Evolutionary conservation across 768 basidiomycete genomes (phyloP).

Genomic region (Suillus plorans): DNA sequence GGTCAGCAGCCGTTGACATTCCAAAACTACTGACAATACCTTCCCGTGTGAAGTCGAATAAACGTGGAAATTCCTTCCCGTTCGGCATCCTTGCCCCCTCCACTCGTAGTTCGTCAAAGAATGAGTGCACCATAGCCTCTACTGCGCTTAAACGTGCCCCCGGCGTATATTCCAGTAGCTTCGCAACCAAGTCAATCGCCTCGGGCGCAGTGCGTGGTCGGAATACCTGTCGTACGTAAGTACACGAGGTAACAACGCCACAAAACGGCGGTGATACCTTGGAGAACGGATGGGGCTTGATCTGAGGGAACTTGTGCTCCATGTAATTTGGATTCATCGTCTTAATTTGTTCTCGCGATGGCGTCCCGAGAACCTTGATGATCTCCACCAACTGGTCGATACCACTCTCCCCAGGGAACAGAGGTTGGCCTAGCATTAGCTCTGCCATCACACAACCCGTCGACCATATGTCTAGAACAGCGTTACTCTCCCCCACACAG

Average conservation of each 20-base stretch:
- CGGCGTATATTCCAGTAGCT: constrained; percentile 97
- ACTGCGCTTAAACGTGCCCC: constrained; percentile 86
- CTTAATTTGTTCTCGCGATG: constrained; percentile 99
- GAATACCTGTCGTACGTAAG: constrained; percentile 70
- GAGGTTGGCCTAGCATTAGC: constrained; percentile 96
- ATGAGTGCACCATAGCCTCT: constrained; percentile 90
- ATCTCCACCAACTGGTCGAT: constrained; percentile 99
- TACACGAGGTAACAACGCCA: constrained; percentile 9
- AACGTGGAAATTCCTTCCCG: constrained; percentile 89
- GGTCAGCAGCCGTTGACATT: constrained; percentile 3
- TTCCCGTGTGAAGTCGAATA: constrained; percentile 96
- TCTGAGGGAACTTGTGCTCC: constrained; percentile 99
- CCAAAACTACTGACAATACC: constrained; percentile 50
- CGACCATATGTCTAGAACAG: constrained; percentile 88
- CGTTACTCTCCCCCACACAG: constrained; percentile 8
- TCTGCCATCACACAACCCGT: constrained; percentile 99
- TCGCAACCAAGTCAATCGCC: constrained; percentile 94
- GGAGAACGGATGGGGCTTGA: constrained; percentile 98
- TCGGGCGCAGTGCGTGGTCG: constrained; percentile 94
- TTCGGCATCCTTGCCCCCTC: constrained; percentile 96
- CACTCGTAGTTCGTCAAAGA: constrained; percentile 94
- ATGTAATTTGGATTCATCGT: constrained; percentile 99
- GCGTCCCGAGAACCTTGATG: constrained; percentile 98
- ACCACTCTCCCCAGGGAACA: constrained; percentile 98
- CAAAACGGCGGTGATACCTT: constrained; percentile 57